These are phyloP conservation scores for Nitzschia putrida DNA, from an alignment of 108 stramenopile genomes.

Conservation along the genomic window DNA sequence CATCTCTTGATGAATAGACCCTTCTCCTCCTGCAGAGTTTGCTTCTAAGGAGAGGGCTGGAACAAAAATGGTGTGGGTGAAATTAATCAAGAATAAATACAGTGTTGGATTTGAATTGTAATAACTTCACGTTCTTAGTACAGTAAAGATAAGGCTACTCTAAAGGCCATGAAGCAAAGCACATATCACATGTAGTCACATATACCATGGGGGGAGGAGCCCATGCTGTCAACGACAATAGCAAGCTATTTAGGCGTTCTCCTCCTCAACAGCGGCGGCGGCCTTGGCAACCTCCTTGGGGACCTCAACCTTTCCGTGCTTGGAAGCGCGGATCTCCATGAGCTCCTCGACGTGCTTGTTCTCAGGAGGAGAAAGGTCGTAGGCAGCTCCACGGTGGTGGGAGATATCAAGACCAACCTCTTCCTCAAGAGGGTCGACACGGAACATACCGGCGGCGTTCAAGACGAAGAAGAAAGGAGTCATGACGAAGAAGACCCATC, in stretches of 20 bases:
- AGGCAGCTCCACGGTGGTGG: slow-evolving; percentile 82
- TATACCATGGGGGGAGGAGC: too few relatives aligned
- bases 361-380: slow-evolving; percentile 60
- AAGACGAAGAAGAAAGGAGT: slow-evolving; percentile 81
- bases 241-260: slow-evolving; percentile 12
- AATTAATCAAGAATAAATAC: too few relatives aligned
- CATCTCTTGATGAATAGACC: too few relatives aligned
- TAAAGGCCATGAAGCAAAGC: too few relatives aligned
- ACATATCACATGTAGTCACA: too few relatives aligned
- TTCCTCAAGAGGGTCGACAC: slow-evolving; percentile 84
- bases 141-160: too few relatives aligned
- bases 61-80: too few relatives aligned
- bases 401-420: slow-evolving; percentile 83
- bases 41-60: too few relatives aligned
- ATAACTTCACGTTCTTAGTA: too few relatives aligned
- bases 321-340: slow-evolving; percentile 60
- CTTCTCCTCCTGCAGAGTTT: too few relatives aligned
- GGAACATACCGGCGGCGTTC: slow-evolving; percentile 70
- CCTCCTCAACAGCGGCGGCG: slow-evolving; percentile 29
- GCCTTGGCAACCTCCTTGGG: slow-evolving; percentile 48
- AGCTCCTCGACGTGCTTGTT: slow-evolving; percentile 67
- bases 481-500: slow-evolving; percentile 76
- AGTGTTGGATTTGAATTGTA: too few relatives aligned
- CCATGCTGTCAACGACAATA: not conserved
- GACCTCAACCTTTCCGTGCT: slow-evolving; percentile 60